Base-by-base conservation (phyloP, 1,139 yeast species). In the Yamadazyma membranifaciens region DNA sequence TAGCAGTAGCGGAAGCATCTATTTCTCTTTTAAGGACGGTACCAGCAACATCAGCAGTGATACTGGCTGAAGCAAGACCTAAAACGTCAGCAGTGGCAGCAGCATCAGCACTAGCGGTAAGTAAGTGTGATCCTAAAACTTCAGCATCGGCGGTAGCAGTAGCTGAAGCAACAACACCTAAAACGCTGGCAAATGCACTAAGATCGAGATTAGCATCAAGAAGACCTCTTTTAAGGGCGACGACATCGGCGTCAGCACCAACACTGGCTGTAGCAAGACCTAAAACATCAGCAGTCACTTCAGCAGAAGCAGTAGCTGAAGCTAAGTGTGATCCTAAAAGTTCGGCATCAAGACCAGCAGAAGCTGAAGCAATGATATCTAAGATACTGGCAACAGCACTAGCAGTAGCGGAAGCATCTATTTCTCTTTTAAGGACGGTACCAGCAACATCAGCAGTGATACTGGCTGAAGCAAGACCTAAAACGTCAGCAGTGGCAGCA, bases 181-280 rank as follows among this genome's bases (percentile, higher is more conserved):
- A 34, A 41, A 30, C n/a, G 13, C 29, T 16, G 13, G 27, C 43
- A 33, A 20, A 31, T 20, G 34, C 40, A 15, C 34, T 31, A 37
- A 43, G 45, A 37, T 38, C 43, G 17, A 42, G 37, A 16, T 35
- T 50, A 34, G 40, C 42, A 12, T 41, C 48, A 26, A 31, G 32
- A 16, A 42, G 39, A 27, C 46, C 49, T 46, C 49, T 47, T 36
- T 37, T 44, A 30, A 45, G 45, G 40, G 46, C 43, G 28, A 44
- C 27, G 28, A 41, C 48, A 44, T 38, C 47, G 20, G 45, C 47
- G 16, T 31, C 46, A 9, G 31, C 29, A 13, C 36, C 33, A 31
- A 36, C 25, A 16, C 39, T 47, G n/a, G 28, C n/a, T n/a, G n/a
- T n/a, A n/a, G n/a, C n/a, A n/a, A n/a, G n/a, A n/a, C n/a, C n/a